Percentiles rank a stretch among this genome's conserved stretches.
phyloP scores from a whole-genome alignment of 2,329 filamentous ascomycete genomes.

The Cladophialophora chaetospira region DNA sequence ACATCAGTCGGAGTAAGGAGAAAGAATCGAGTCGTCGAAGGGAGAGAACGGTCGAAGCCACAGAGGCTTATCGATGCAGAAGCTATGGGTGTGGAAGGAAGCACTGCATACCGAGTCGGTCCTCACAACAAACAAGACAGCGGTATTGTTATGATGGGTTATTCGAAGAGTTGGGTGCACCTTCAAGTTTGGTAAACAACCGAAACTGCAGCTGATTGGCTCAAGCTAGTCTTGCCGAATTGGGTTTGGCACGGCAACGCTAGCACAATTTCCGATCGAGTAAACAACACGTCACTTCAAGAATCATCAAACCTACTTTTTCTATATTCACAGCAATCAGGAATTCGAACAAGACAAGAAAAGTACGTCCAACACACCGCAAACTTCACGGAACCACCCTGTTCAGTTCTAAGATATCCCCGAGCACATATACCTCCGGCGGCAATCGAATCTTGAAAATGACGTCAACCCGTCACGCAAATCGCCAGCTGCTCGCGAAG shows the following conservation, averaged over 20 bases:
- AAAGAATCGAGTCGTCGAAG: constrained; percentile 6
- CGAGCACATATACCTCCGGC: background rate
- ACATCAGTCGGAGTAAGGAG: constrained; percentile 21
- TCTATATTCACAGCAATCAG: background rate
- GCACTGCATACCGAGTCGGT: constrained; percentile 25
- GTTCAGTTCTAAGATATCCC: background rate
- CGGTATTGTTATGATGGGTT: constrained; percentile 14
- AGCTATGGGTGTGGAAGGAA: constrained; percentile 26
- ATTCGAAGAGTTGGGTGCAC: constrained; percentile 7
- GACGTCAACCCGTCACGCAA: constrained; percentile 24
- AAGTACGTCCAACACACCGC: background rate
- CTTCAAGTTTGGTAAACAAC: background rate
- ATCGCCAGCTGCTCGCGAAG: constrained; percentile 8
- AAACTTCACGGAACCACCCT: background rate
- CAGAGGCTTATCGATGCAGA: constrained; percentile 27
- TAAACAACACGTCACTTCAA: constrained; percentile 10
- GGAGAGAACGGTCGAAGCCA: constrained; percentile 26
- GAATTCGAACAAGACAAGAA: background rate
- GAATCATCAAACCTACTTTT: background rate
- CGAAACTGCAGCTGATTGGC: background rate
- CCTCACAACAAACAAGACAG: constrained; percentile 26
- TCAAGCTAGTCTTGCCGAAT: constrained; percentile 5
- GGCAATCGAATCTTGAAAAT: background rate
- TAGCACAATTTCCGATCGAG: background rate
- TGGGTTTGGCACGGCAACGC: background rate